phyloP scores from a whole-genome alignment of 257 asterid species.

The Lycium ferocissimum region DNA sequence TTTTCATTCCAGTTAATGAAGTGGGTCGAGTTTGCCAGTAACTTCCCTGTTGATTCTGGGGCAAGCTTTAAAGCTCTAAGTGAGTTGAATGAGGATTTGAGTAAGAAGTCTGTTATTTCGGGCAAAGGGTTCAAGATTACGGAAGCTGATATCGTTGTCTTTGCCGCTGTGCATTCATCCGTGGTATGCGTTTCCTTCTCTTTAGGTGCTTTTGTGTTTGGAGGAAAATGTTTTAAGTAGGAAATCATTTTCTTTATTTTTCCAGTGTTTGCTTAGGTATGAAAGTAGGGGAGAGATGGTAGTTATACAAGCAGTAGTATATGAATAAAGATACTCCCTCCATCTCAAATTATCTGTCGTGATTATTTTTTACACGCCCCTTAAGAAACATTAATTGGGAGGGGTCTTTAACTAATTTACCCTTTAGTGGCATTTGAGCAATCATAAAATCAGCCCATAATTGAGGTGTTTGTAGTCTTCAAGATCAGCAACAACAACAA shows the following conservation, averaged over 20 bases:
- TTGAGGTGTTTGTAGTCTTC: too few species aligned
- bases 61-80: conserved; percentile 48
- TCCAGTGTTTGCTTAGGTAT: not conserved
- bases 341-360: too few species aligned
- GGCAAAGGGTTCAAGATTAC: conserved; percentile 69
- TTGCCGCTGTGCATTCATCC: conserved; percentile 61
- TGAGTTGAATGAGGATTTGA: conserved; percentile 71
- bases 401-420: too few species aligned
- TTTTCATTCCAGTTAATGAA: conserved; percentile 60
- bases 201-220: not conserved
- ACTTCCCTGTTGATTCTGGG: conserved; percentile 47
- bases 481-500: not conserved
- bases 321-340: not conserved
- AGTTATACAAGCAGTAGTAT: not conserved
- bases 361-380: too few species aligned
- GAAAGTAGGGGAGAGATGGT: not conserved
- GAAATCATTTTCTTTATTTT: not conserved
- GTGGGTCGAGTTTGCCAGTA: conserved; percentile 64
- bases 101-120: conserved; percentile 63
- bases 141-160: conserved; percentile 74
- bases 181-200: conserved; percentile 54
- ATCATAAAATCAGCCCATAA: too few species aligned
- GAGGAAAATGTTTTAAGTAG: not conserved
- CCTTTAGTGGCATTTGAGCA: too few species aligned
- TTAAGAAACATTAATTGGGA: too few species aligned